Evolutionary conservation across 1,284 basidiomycete genomes (phyloP).

Genomic region (Dichomitus squalens): DNA sequence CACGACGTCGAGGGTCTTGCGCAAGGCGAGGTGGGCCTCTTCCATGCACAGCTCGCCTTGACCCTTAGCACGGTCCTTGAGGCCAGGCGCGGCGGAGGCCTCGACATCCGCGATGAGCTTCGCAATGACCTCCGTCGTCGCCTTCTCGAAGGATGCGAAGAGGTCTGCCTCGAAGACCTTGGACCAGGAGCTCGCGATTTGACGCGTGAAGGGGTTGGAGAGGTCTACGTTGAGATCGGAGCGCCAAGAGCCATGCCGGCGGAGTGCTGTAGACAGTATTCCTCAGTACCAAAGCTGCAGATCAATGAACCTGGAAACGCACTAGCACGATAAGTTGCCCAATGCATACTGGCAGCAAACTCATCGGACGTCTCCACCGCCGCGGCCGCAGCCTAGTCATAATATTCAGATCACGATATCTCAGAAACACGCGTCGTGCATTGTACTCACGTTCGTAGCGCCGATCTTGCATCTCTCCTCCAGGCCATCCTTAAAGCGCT

Average conservation of each 20-base stretch:
- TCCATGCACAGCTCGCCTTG: constrained; percentile 55
- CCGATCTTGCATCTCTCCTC: constrained; percentile 59
- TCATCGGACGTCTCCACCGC: constrained; percentile 51
- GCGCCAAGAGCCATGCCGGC: constrained; percentile 55
- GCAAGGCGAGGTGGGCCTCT: constrained; percentile 51
- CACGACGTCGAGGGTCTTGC: constrained; percentile 51
- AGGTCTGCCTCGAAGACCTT: constrained; percentile 62
- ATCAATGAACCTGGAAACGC: constrained; percentile 24
- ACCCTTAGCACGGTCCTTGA: constrained; percentile 52
- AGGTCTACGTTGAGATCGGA: constrained; percentile 63
- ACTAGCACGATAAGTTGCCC: constrained; percentile 60
- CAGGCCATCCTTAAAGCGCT: constrained; percentile 52
- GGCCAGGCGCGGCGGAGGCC: constrained; percentile 47
- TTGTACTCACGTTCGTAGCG: constrained; percentile 45
- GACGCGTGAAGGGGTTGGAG: constrained; percentile 55
- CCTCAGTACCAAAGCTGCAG: background rate
- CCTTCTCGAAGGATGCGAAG: constrained; percentile 50
- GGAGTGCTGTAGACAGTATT: constrained; percentile 41
- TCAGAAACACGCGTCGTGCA: too few relatives aligned
- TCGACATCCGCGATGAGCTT: constrained; percentile 52
- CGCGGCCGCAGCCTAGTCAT: constrained; percentile 46
- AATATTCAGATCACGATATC: background rate
- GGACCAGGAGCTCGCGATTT: constrained; percentile 61
- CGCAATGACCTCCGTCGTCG: constrained; percentile 41
- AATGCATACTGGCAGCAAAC: constrained; percentile 58